Percentiles rank a stretch among this genome's conserved stretches.
Conservation (phyloP, 352 stramenopile genomes). For the Halophytophthora polymorphica region DNA sequence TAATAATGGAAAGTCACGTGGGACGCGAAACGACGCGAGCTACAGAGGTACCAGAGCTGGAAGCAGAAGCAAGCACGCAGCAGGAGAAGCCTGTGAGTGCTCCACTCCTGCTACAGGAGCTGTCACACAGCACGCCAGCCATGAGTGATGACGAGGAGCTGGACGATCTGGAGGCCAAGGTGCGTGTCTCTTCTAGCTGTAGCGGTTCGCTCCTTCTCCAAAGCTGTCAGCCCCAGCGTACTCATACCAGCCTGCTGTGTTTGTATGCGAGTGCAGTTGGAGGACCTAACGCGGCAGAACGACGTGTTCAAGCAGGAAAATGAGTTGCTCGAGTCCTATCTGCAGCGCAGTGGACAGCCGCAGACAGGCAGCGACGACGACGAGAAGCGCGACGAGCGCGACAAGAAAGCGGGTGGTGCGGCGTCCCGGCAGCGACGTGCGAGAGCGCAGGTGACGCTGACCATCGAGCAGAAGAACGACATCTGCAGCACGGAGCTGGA, state of each 20-base stretch:
- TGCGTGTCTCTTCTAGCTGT: neutral
- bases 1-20: neutral
- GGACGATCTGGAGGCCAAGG: constrained; percentile 73
- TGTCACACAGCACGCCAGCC: neutral
- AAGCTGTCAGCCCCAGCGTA: neutral
- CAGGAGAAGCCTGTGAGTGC: neutral
- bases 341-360: constrained; percentile 55
- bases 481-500: constrained; percentile 88
- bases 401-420: constrained; percentile 31
- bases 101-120: too few species aligned
- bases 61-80: neutral
- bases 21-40: constrained; percentile 26
- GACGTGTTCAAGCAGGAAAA: constrained; percentile 91
- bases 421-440: constrained; percentile 44
- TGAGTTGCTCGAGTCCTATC: constrained; percentile 86
- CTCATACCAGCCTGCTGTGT: neutral
- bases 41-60: neutral
- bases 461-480: constrained; percentile 93
- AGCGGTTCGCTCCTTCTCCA: neutral
- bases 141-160: constrained; percentile 75
- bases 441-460: constrained; percentile 68
- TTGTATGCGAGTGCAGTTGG: constrained; percentile 38
- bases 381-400: constrained; percentile 49
- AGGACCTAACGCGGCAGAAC: constrained; percentile 84
- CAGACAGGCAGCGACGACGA: constrained; percentile 60